Evolutionary conservation across 1,139 yeast species (phyloP).

Genomic region (Suhomyces kunorum): DNA sequence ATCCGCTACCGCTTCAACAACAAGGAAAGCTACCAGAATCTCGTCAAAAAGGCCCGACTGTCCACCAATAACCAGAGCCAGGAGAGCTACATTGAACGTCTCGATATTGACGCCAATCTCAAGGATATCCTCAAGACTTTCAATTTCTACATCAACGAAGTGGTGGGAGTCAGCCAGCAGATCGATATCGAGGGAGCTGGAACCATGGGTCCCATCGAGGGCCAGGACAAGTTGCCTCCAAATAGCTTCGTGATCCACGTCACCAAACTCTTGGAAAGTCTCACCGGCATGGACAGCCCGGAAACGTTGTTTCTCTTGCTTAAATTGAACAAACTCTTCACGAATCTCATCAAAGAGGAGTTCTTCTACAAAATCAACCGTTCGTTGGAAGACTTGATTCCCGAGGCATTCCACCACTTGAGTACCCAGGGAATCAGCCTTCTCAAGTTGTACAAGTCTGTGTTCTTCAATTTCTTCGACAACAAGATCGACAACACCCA

Average conservation of each 20-base stretch:
- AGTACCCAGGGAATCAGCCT: slow-evolving; percentile 41
- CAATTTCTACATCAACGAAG: slow-evolving; percentile 35
- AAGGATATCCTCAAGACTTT: slow-evolving; percentile 36
- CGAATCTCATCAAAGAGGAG: slow-evolving; percentile 35
- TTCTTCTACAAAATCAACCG: slow-evolving; percentile 41
- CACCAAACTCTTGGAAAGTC: slow-evolving; percentile 21
- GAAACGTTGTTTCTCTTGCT: slow-evolving; percentile 37
- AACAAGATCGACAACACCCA: slow-evolving; percentile 17
- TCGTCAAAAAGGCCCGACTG: slow-evolving; percentile 33
- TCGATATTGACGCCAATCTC: slow-evolving; percentile 22
- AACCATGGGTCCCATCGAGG: slow-evolving; percentile 10
- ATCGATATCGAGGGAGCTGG: slow-evolving; percentile 18
- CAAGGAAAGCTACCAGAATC: slow-evolving; percentile 32
- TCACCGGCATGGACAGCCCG: slow-evolving; percentile 30
- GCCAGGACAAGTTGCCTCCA: slow-evolving; percentile 22
- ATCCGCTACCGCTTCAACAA: slow-evolving; percentile 35
- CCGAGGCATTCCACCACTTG: slow-evolving; percentile 35
- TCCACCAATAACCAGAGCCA: slow-evolving; percentile 16
- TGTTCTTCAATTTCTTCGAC: slow-evolving; percentile 28
- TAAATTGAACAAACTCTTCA: slow-evolving; percentile 35
- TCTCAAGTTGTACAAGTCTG: slow-evolving; percentile 26
- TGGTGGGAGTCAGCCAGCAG: slow-evolving; percentile 13
- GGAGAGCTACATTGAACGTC: slow-evolving; percentile 24
- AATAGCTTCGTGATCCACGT: slow-evolving; percentile 28
- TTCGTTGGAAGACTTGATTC: slow-evolving; percentile 36